Percentiles rank a stretch among this genome's conserved stretches.
These are phyloP conservation scores for Coemansia sp. DNA, from an alignment of 192 early-diverging fungal genomes.

Conservation along the genomic window DNA sequence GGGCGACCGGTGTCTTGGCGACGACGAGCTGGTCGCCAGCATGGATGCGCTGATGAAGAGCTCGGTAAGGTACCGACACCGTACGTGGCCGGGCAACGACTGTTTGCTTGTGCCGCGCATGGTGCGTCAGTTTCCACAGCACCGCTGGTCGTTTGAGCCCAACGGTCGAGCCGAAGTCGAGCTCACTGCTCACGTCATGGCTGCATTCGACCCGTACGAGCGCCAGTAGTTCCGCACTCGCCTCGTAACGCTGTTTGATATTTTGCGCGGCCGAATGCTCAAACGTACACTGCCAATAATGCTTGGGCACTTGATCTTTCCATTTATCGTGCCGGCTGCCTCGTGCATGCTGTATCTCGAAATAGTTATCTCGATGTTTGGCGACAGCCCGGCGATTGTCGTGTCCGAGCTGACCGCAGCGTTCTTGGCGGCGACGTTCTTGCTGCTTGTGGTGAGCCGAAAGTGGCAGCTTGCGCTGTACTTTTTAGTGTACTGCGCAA, in stretches of 20 bases:
- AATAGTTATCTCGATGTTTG: constrained; percentile 48
- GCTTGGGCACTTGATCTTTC: constrained; percentile 35
- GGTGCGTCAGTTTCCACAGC: constrained; percentile 30
- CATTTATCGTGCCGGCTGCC: constrained; percentile 39
- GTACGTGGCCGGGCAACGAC: constrained; percentile 50
- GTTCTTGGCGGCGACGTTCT: constrained; percentile 31
- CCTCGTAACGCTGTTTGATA: constrained; percentile 43
- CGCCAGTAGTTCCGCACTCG: constrained; percentile 52
- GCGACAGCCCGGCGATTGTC: constrained; percentile 47
- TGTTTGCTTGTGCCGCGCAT: constrained; percentile 46
- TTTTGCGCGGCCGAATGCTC: constrained; percentile 30
- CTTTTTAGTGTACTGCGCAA: constrained; percentile 42
- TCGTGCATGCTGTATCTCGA: constrained; percentile 53
- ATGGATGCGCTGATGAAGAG: constrained; percentile 47
- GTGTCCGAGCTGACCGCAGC: constrained; percentile 50
- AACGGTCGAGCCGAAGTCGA: constrained; percentile 45
- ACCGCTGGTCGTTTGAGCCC: constrained; percentile 49
- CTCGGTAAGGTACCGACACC: constrained; percentile 40
- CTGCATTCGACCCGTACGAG: constrained; percentile 39
- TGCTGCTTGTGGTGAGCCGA: constrained; percentile 27
- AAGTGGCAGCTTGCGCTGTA: constrained; percentile 30
- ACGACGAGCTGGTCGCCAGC: constrained; percentile 38
- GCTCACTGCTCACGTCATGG: constrained; percentile 22
- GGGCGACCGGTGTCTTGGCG: constrained; percentile 38
- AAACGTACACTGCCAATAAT: constrained; percentile 35